phyloP scores from a whole-genome alignment of 495 filamentous ascomycete species.

The Amorphotheca resinae region DNA sequence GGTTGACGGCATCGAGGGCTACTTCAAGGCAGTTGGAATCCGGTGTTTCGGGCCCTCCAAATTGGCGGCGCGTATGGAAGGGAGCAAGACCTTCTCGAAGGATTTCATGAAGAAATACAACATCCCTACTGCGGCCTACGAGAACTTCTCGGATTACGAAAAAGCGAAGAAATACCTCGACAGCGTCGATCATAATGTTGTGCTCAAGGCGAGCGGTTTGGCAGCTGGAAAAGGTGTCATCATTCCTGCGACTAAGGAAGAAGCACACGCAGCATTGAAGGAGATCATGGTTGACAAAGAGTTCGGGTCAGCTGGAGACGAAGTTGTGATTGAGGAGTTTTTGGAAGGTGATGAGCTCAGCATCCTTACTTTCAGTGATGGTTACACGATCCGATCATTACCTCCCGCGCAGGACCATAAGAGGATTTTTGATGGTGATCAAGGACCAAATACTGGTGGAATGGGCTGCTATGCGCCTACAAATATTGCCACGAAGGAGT shows the following conservation, averaged over 20 bases:
- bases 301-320: constrained; percentile 78
- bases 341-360: constrained; percentile 86
- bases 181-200: constrained; percentile 55
- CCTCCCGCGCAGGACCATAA: constrained; percentile 96
- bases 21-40: constrained; percentile 69
- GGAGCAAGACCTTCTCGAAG: constrained; percentile 92
- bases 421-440: constrained; percentile 80
- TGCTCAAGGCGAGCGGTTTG: constrained; percentile 67
- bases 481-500: constrained; percentile 59
- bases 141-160: constrained; percentile 77
- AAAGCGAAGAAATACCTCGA: constrained; percentile 66
- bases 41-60: constrained; percentile 78
- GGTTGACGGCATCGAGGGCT: constrained; percentile 79
- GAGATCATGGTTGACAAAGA: constrained; percentile 84
- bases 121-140: constrained; percentile 84
- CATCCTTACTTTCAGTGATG: constrained; percentile 84
- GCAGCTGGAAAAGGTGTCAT: constrained; percentile 75
- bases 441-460: constrained; percentile 88
- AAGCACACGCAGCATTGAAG: constrained; percentile 68
- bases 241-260: constrained; percentile 61
- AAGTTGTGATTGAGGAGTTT: constrained; percentile 95
- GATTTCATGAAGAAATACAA: constrained; percentile 91
- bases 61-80: constrained; percentile 82
- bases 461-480: constrained; percentile 98
- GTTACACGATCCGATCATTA: constrained; percentile 71